phyloP scores from a whole-genome alignment of 306 rosid species.

The Vachellia collinsii region DNA sequence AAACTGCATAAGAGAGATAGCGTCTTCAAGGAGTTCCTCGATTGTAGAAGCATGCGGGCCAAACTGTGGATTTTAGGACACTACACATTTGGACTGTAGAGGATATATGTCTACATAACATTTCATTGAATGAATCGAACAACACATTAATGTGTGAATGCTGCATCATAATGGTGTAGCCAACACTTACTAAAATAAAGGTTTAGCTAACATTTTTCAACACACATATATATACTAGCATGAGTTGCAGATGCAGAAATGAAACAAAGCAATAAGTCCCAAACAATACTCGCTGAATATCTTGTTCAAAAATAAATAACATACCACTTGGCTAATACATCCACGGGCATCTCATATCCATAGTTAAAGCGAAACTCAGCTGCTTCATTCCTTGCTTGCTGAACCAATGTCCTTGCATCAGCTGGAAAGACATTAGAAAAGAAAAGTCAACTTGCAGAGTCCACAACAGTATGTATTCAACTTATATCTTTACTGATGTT shows the following conservation, averaged over 20 bases:
- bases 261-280: constrained; percentile 22
- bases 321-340: constrained; percentile 86
- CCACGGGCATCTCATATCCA: constrained; percentile 97
- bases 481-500: neutral
- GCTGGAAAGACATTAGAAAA: constrained; percentile 63
- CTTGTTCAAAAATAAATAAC: constrained; percentile 1
- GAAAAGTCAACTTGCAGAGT: constrained; percentile 24
- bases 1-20: neutral
- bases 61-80: neutral
- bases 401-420: constrained; percentile 95
- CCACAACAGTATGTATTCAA: constrained; percentile 4
- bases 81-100: neutral
- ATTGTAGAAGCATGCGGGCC: neutral
- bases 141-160: neutral
- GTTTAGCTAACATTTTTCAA: neutral
- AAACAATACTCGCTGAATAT: neutral
- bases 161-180: neutral
- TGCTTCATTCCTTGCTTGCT: constrained; percentile 97
- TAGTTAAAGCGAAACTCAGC: constrained; percentile 92
- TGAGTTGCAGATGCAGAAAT: constrained; percentile 17
- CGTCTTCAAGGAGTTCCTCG: neutral
- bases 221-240: constrained; percentile 1
- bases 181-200: neutral
- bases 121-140: neutral
- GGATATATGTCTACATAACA: neutral